phyloP scores from a whole-genome alignment of 768 basidiomycete genomes.

The Tremella mesenterica region DNA sequence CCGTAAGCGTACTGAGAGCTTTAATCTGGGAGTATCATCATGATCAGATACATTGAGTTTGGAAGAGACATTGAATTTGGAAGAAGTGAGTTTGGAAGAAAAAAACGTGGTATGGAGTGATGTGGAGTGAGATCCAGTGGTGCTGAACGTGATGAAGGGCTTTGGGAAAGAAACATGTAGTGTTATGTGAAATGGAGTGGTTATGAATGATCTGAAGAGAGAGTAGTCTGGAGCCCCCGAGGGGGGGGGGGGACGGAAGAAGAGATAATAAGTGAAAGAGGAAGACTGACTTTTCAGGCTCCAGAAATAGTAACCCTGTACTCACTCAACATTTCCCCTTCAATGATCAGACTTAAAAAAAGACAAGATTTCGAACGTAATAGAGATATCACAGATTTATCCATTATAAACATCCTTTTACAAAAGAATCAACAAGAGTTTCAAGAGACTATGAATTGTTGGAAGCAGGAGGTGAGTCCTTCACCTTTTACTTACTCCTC shows the following conservation, averaged over 20 bases:
- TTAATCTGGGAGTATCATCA: too few species aligned
- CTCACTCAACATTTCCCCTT: constrained; percentile 67
- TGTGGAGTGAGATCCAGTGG: too few species aligned
- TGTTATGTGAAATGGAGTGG: too few species aligned
- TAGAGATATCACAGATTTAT: constrained; percentile 67
- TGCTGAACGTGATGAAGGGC: neutral
- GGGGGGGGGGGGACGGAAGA: neutral
- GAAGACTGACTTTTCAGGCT: constrained; percentile 51
- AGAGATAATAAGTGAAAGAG: neutral
- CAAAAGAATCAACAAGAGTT: constrained; percentile 77
- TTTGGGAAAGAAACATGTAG: too few species aligned
- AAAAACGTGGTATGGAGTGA: too few species aligned
- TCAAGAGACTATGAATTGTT: constrained; percentile 89
- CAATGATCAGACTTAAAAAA: constrained; percentile 68
- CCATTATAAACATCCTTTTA: constrained; percentile 74
- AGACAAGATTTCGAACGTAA: constrained; percentile 81
- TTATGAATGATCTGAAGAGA: too few species aligned
- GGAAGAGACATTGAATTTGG: too few species aligned
- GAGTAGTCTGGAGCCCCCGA: neutral
- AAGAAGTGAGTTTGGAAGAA: too few species aligned
- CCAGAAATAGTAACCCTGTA: constrained; percentile 80
- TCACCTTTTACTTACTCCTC: too few species aligned
- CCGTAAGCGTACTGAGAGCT: too few species aligned
- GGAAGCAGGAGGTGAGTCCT: constrained; percentile 61
- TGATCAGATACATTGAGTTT: too few species aligned